These are phyloP conservation scores for Tulasnella sp. DNA, from an alignment of 768 basidiomycete genomes.

Conservation along the genomic window DNA sequence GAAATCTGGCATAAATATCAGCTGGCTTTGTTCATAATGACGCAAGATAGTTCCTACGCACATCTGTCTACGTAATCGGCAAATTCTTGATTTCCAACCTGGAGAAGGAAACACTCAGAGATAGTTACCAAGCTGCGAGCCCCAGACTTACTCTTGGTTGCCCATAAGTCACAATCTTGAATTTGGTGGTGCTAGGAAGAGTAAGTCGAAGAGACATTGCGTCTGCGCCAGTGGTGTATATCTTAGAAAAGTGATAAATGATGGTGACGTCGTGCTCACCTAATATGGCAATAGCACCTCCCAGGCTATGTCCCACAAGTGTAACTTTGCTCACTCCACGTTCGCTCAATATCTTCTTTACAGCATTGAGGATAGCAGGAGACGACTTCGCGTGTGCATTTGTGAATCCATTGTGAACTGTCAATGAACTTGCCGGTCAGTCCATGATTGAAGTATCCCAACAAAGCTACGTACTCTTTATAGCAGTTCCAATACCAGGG, in stretches of 20 bases:
- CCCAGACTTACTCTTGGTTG: conserved; percentile 26
- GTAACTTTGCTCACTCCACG: conserved; percentile 10
- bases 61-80: conserved; percentile 28
- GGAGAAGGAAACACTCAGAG: not conserved
- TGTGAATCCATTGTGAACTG: conserved; percentile 3
- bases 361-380: conserved; percentile 23
- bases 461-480: no score
- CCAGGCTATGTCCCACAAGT: conserved; percentile 35
- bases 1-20: not conserved
- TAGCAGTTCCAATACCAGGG: not conserved
- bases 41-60: not conserved
- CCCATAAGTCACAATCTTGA: conserved; percentile 32
- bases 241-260: not conserved
- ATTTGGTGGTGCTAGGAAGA: conserved; percentile 26
- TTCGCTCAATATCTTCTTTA: conserved; percentile 26
- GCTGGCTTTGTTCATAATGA: not conserved
- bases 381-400: not conserved
- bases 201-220: conserved; percentile 30
- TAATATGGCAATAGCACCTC: conserved; percentile 36
- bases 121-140: no score
- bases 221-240: conserved; percentile 19
- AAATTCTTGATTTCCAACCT: conserved; percentile 33
- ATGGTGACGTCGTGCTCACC: not conserved
- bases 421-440: no score
- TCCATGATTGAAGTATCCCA: no score